phyloP scores from a whole-genome alignment of 352 stramenopile species.

The Elongisporangium anandrum region DNA sequence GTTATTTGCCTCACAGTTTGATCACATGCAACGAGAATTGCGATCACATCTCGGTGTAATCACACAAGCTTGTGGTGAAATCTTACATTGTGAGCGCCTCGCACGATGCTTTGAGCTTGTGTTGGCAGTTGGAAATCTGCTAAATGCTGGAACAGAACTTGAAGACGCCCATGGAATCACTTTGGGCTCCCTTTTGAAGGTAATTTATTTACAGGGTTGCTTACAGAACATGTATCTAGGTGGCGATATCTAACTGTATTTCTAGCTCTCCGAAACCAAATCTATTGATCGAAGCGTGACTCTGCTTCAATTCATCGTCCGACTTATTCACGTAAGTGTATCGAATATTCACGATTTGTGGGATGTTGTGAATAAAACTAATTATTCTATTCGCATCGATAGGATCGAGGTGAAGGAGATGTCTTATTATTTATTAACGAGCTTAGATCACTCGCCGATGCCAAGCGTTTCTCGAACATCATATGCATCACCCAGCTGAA shows the following conservation, averaged over 20 bases:
- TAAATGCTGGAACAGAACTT: slow-evolving; percentile 72
- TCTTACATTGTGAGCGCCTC: slow-evolving; percentile 66
- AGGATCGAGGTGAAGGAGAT: slow-evolving; percentile 72
- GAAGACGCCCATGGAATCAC: slow-evolving; percentile 65
- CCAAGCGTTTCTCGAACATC: slow-evolving; percentile 68
- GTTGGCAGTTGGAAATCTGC: slow-evolving; percentile 63
- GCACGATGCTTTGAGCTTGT: slow-evolving; percentile 75
- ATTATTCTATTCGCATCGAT: background rate
- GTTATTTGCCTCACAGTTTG: slow-evolving; percentile 63
- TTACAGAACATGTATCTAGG: background rate
- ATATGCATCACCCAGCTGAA: slow-evolving; percentile 56
- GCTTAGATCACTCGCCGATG: slow-evolving; percentile 37
- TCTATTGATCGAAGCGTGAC: slow-evolving; percentile 69
- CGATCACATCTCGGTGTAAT: slow-evolving; percentile 37
- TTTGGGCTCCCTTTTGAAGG: slow-evolving; percentile 72
- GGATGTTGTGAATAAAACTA: background rate
- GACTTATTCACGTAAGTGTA: slow-evolving; percentile 64
- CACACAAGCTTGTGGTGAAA: slow-evolving; percentile 54
- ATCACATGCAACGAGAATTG: slow-evolving; percentile 52
- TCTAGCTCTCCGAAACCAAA: slow-evolving; percentile 78
- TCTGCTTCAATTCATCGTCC: slow-evolving; percentile 73
- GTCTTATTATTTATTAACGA: slow-evolving; percentile 67
- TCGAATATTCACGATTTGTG: too few species aligned
- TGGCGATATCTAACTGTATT: background rate
- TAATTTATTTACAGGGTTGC: slow-evolving; percentile 6